Percentiles rank a stretch among this genome's conserved stretches.
Conservation (phyloP, 2,329 filamentous ascomycete species). For the Beauveria rudraprayagi region DNA sequence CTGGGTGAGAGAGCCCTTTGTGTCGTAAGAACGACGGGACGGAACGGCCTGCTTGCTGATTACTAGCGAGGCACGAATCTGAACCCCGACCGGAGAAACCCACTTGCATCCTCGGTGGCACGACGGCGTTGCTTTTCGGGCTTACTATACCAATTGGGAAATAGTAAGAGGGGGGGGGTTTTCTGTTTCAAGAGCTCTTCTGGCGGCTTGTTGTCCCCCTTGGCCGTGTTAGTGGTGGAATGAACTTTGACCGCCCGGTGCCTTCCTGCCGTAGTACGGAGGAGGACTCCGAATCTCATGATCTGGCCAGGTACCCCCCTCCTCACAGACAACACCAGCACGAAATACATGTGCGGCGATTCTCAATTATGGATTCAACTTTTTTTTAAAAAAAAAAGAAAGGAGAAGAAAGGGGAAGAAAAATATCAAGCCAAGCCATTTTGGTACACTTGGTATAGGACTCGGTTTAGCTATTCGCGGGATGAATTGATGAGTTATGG, state of each 20-base stretch:
- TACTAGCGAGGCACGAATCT: neutral
- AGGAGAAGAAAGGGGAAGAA: too few species aligned
- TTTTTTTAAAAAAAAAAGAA: too few species aligned
- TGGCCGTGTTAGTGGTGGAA: conserved; percentile 5
- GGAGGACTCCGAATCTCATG: neutral
- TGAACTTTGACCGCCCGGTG: neutral
- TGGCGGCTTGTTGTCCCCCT: neutral
- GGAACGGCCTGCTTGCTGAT: neutral
- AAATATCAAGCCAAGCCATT: too few species aligned
- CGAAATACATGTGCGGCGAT: too few species aligned
- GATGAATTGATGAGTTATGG: too few species aligned
- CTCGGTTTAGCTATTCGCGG: too few species aligned
- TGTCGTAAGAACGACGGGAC: neutral
- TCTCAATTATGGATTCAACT: too few species aligned
- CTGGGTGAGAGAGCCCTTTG: neutral
- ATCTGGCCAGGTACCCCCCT: neutral
- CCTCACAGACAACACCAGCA: neutral
- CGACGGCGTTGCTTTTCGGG: neutral
- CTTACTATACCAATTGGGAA: neutral
- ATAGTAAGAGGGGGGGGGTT: neutral
- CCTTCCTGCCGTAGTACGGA: neutral
- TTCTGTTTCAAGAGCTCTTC: neutral
- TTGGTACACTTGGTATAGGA: too few species aligned
- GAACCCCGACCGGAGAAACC: neutral
- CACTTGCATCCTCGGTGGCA: neutral